Percentiles rank a stretch among this genome's conserved stretches.
Evolutionary conservation across 164 flowering plant genomes (phyloP).

Genomic region (Piper betle): DNA sequence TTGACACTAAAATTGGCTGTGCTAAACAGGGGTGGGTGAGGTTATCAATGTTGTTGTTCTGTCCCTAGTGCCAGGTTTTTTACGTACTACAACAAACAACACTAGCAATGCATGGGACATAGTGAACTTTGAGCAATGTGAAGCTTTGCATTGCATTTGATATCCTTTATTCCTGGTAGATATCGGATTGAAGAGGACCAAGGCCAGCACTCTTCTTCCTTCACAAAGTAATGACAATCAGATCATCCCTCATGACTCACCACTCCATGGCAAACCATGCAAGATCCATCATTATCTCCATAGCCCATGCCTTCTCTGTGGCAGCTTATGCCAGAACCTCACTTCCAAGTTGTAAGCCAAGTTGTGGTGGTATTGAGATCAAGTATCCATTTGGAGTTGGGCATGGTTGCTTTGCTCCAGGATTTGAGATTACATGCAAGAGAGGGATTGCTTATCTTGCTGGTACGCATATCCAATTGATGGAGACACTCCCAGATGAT

Average conservation of each 20-base stretch:
- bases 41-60: not conserved
- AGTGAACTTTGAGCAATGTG: not conserved
- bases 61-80: not conserved
- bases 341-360: not conserved
- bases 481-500: not conserved
- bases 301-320: not conserved
- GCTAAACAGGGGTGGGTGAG: not conserved
- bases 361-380: not conserved
- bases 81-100: too few species aligned
- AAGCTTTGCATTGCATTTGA: not conserved
- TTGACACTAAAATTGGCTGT: not conserved
- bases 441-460: not conserved
- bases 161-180: not conserved
- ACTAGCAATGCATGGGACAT: not conserved
- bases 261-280: not conserved
- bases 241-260: not conserved
- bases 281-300: not conserved
- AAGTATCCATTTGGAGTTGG: slow-evolving; percentile 3
- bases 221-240: not conserved
- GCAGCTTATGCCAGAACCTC: not conserved
- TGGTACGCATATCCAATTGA: not conserved
- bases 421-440: slow-evolving; percentile 3
- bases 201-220: not conserved
- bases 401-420: not conserved
- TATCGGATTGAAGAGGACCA: not conserved